Base-by-base conservation (phyloP, 2,329 filamentous ascomycete species). In the Plenodomus biglobosus region DNA sequence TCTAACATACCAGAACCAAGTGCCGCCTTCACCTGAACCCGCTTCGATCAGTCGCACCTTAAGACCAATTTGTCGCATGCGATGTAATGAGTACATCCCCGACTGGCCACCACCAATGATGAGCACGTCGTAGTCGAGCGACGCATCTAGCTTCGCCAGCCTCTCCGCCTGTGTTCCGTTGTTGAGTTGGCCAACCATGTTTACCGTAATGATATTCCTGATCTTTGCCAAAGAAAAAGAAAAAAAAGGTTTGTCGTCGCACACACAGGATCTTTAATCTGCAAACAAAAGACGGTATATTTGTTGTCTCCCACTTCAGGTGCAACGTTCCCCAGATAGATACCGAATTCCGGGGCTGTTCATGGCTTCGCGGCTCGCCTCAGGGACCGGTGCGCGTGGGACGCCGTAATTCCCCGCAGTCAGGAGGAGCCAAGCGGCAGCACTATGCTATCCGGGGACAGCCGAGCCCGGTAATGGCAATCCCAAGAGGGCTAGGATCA, bases 1-100 rank as follows among this genome's bases (percentile, higher is more conserved):
- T 18, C 13, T 4, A 37, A 37, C 35, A 18, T 52, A 60, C 69
- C 67, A 72, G 40, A 64, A 66, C 66, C 68, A 71, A 21, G 68
- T 70, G 13, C 71, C 71, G 16, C 72, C 72, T 22, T 71, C 63
- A 15, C 66, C 70, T 38, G 59, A 55, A 6, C 66, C 69, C 18
- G 70, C 68, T 48, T 69, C 62, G 10, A 67, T 54, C 27, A 70
- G 58, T 46, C 58, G 51, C 13, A 54, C 47, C 17, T 60, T 63
- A 24, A 68, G 42, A 3, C 66, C 65, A n/a, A 64, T 48, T 41
- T 72, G 59, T 10, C 68, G 60, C 54, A 70, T 61, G 39, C 67
- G 62, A 49, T 71, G 63, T 36, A 73, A 56, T 8, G 64, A 64
- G 35, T 68, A 71, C 43, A 71, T 65, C 17, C 71, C 70, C 20